phyloP scores from a whole-genome alignment of 2,329 filamentous ascomycete species.

The Neobulgaria alba region DNA sequence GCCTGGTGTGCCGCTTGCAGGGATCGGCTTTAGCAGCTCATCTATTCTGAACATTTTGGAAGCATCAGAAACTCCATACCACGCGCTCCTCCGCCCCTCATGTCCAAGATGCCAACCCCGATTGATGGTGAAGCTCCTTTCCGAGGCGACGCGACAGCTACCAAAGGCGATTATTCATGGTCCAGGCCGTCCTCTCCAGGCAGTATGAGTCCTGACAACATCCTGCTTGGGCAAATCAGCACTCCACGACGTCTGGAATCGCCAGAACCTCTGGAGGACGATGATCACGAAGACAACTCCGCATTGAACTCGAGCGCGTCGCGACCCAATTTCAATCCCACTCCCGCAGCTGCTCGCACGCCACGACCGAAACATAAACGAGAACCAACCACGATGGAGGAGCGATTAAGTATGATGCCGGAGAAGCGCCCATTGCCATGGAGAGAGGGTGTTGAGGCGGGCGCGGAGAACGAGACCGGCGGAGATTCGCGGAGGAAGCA shows the following conservation, averaged over 20 bases:
- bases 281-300: constrained; percentile 7
- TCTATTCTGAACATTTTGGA: constrained; percentile 4
- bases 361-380: background rate
- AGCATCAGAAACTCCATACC: background rate
- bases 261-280: constrained; percentile 19
- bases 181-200: constrained; percentile 16
- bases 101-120: constrained; percentile 17
- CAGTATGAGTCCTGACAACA: constrained; percentile 14
- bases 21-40: constrained; percentile 7
- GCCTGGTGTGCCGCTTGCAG: background rate
- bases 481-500: constrained; percentile 28
- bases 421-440: constrained; percentile 24
- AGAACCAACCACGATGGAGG: constrained; percentile 20
- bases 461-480: constrained; percentile 26
- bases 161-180: constrained; percentile 20
- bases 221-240: constrained; percentile 19
- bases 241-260: constrained; percentile 22
- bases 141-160: constrained; percentile 19
- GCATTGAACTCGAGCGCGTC: background rate
- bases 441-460: constrained; percentile 24
- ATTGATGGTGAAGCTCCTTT: constrained; percentile 14
- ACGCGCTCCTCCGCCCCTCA: background rate
- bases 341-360: background rate
- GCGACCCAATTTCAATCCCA: background rate
- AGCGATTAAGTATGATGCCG: constrained; percentile 26